Evolutionary conservation across 2,329 filamentous ascomycete genomes (phyloP), one percentile per base, ranked within the genome.

Genomic region (Talaromyces sp.): DNA sequence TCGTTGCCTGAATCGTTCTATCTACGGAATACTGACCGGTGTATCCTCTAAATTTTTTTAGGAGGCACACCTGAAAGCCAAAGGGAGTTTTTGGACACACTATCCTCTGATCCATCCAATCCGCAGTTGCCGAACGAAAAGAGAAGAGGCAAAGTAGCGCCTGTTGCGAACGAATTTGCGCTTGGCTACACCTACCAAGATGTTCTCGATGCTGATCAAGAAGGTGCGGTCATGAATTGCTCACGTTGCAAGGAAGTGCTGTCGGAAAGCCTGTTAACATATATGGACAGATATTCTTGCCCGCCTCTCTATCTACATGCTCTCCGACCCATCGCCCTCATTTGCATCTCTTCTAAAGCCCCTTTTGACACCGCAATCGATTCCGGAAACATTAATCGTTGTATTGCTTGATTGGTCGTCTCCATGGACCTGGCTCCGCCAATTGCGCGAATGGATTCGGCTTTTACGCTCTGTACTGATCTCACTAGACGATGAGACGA

Each of bases 331-430:
- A 2, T 93, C 90, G 31, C 85, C 87, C 54, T 86, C 91, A 19
- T 96, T 96, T 73, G 87, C 89, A 46, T 88, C 89, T 32, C 86
- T 97, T 59, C 82, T 97, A 63, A 87, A 87, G 66, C 92, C 93
- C 26, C 88, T 96, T 56, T 83, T 97, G 63, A 96, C 89, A 19
- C 87, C 90, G 50, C 85, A 90, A 74, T 88, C 91, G 7, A 89
- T 96, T 71, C 88, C 90, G 31, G 89, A 96, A 73, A 96, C 90
- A 53, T 83, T 96, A 63, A 84, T 98, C 64, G 90, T 96, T 64
- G 87, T 99, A 68, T 80, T 99, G n/a, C 82, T 99, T 50, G 93
- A 97, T 78, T 99, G 95, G 95, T 89, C 90, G 61, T 87, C 95
- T 71, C 95, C 95, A 14, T 96, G 95, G 87, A 81, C 87, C 64